A percentile compares a stretch with the other conserved stretches of the same genome.
Evolutionary conservation across 208 protist genomes (phyloP).

Genomic region (Acanthamoeba triangularis): DNA sequence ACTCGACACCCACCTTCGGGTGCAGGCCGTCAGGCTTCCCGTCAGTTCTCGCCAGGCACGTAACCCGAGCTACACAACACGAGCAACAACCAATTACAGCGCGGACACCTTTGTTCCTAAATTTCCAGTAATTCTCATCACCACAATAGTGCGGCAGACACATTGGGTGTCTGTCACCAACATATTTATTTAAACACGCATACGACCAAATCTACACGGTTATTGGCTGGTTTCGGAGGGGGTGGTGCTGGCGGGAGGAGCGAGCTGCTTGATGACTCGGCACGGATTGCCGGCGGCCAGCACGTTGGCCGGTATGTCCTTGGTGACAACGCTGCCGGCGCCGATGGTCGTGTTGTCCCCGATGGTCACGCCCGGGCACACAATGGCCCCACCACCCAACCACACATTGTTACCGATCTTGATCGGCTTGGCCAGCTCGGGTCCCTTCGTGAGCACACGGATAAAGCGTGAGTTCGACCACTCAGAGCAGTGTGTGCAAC

Average conservation of each 20-base stretch:
- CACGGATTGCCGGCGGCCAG: slow-evolving; percentile 93
- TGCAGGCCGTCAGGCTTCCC: too few relatives aligned
- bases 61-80: too few relatives aligned
- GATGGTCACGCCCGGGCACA: slow-evolving; percentile 93
- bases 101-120: too few relatives aligned
- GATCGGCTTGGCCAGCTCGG: slow-evolving; percentile 86
- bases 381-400: slow-evolving; percentile 88
- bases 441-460: not conserved
- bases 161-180: too few relatives aligned
- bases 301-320: slow-evolving; percentile 90
- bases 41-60: too few relatives aligned
- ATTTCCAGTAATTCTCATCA: too few relatives aligned
- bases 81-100: too few relatives aligned
- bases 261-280: slow-evolving; percentile 85
- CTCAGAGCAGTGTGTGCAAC: not conserved
- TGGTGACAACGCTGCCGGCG: slow-evolving; percentile 93
- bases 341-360: slow-evolving; percentile 91
- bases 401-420: slow-evolving; percentile 89
- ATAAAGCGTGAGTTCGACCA: too few relatives aligned
- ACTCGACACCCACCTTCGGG: too few relatives aligned
- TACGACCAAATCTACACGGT: not conserved
- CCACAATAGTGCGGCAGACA: too few relatives aligned
- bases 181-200: too few relatives aligned
- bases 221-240: not conserved
- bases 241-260: not conserved